A percentile compares a stretch with the other conserved stretches of the same genome.
Evolutionary conservation across 2,329 filamentous ascomycete species (phyloP).

Genomic region (Biscogniauxia mediterranea): DNA sequence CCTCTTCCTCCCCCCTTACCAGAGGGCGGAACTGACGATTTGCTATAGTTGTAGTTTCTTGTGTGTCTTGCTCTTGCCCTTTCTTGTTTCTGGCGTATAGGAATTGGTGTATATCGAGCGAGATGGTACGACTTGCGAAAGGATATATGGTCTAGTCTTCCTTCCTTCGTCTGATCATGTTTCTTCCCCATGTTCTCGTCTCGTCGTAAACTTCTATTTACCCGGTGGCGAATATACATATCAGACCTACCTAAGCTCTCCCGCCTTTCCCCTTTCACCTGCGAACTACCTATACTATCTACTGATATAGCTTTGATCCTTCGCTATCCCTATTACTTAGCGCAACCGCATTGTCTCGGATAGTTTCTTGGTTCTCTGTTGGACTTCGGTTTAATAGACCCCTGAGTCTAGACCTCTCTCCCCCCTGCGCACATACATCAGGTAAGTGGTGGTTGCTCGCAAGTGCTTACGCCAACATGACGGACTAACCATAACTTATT

Average conservation of each 20-base stretch:
- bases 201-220: not conserved
- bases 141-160: not conserved
- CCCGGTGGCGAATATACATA: not conserved
- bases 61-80: not conserved
- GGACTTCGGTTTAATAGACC: not conserved
- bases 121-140: too few species aligned
- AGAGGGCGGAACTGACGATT: not conserved
- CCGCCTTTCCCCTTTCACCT: too few species aligned
- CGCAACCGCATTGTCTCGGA: not conserved
- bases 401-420: too few species aligned
- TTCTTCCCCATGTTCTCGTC: not conserved
- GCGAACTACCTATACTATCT: too few species aligned
- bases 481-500: not conserved
- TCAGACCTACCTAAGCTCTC: not conserved
- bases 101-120: too few species aligned
- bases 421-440: too few species aligned
- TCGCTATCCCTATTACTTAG: not conserved
- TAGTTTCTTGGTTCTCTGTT: not conserved
- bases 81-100: too few species aligned
- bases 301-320: too few species aligned
- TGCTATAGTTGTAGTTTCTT: not conserved
- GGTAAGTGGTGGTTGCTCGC: not conserved
- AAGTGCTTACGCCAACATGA: not conserved
- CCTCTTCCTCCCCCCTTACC: too few species aligned
- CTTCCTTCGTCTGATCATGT: not conserved